These are phyloP conservation scores for Theobroma cacao DNA, from an alignment of 345 rosid species.

Conservation along the genomic window DNA sequence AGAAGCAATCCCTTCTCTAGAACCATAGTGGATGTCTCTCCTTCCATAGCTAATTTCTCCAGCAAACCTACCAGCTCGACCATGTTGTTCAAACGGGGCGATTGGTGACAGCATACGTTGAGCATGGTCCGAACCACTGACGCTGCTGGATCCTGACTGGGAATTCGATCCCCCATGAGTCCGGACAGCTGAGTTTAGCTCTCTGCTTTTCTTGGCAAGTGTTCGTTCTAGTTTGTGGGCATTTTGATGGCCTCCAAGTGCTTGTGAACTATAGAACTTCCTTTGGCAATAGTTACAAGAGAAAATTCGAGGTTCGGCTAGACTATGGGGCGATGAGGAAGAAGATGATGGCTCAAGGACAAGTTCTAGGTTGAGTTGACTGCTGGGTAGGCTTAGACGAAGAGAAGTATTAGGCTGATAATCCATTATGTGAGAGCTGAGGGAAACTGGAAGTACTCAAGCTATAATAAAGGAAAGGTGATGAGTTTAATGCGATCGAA, in stretches of 20 bases:
- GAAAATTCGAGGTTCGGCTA: conserved; percentile 57
- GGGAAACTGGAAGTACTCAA: background rate
- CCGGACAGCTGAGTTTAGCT: conserved; percentile 31
- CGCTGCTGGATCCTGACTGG: conserved; percentile 13
- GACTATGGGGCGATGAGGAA: conserved; percentile 46
- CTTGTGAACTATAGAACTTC: conserved; percentile 94
- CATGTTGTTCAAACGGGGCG: conserved; percentile 35
- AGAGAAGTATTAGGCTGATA: conserved; percentile 69
- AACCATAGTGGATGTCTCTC: conserved; percentile 23
- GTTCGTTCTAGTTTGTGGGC: conserved; percentile 96
- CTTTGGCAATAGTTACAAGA: conserved; percentile 94
- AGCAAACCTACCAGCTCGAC: conserved; percentile 29
- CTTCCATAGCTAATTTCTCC: conserved; percentile 28
- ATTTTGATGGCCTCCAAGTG: conserved; percentile 99
- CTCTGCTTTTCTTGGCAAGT: conserved; percentile 81
- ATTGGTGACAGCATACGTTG: conserved; percentile 17
- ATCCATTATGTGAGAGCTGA: conserved; percentile 45
- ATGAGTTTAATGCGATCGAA: background rate
- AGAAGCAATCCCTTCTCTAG: conserved; percentile 20
- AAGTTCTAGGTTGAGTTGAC: conserved; percentile 56
- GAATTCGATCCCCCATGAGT: conserved; percentile 29
- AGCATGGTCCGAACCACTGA: conserved; percentile 13
- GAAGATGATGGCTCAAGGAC: conserved; percentile 59
- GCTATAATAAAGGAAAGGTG: background rate
- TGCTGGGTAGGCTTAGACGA: conserved; percentile 50